phyloP scores from a whole-genome alignment of 2,329 filamentous ascomycete species.

The Pseudogymnoascus sp. region DNA sequence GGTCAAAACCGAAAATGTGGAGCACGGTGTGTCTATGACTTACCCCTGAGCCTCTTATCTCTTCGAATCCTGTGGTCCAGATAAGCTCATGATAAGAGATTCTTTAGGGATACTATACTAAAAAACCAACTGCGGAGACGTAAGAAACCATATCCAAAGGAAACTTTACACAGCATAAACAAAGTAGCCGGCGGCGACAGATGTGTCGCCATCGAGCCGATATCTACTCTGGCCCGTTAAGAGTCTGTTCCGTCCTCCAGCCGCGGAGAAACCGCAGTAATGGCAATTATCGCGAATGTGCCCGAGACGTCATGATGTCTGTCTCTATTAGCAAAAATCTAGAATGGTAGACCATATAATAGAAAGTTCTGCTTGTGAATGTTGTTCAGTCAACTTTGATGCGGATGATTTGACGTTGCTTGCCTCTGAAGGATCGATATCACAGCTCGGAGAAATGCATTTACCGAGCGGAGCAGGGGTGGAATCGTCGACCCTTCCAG shows the following conservation, averaged over 20 bases:
- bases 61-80: not conserved
- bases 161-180: not conserved
- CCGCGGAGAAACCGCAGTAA: not conserved
- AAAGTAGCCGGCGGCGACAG: not conserved
- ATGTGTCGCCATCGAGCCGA: not conserved
- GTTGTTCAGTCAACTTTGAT: not conserved
- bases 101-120: not conserved
- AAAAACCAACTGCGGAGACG: not conserved
- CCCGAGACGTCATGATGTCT: not conserved
- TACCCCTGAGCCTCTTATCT: constrained; percentile 1
- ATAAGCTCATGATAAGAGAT: constrained; percentile 8
- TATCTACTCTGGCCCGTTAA: not conserved
- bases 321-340: not conserved
- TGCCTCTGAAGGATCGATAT: not conserved
- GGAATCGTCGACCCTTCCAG: not conserved
- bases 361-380: not conserved
- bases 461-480: constrained; percentile 7
- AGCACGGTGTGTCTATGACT: not conserved
- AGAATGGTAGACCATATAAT: not conserved
- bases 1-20: not conserved
- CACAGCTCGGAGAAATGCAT: constrained; percentile 5
- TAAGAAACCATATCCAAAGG: not conserved
- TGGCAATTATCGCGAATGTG: not conserved
- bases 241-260: not conserved
- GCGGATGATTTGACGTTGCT: not conserved